These are phyloP conservation scores for Harringtonia aguacate DNA, from an alignment of 2,329 filamentous ascomycete genomes.

Conservation along the genomic window DNA sequence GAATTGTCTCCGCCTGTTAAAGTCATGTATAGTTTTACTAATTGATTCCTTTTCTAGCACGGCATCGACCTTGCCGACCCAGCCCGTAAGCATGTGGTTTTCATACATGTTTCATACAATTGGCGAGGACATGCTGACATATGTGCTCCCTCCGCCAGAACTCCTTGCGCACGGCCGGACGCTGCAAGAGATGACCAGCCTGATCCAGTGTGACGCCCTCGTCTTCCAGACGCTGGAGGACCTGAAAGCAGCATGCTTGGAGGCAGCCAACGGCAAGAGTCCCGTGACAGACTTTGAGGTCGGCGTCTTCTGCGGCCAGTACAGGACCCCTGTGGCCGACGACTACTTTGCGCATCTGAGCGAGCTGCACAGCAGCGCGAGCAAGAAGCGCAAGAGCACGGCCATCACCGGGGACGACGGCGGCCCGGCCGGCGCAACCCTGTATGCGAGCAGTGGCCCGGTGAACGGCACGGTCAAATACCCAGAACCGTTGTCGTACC, in stretches of 20 bases:
- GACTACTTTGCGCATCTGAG: constrained; percentile 78
- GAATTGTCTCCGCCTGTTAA: too few relatives aligned
- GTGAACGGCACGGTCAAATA: constrained; percentile 40
- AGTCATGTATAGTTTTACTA: background rate
- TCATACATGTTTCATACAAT: background rate
- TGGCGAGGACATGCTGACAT: background rate
- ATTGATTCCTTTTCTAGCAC: constrained; percentile 11
- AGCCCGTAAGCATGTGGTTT: background rate
- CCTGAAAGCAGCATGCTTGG: constrained; percentile 65
- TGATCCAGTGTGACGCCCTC: constrained; percentile 40
- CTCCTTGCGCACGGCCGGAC: constrained; percentile 19
- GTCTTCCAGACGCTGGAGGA: constrained; percentile 55
- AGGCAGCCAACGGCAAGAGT: constrained; percentile 48
- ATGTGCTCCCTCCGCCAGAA: constrained; percentile 1
- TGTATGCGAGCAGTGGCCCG: constrained; percentile 27
- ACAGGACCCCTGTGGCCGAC: constrained; percentile 68
- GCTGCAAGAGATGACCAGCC: constrained; percentile 27
- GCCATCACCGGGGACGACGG: constrained; percentile 1
- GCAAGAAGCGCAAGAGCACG: constrained; percentile 33
- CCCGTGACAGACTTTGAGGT: constrained; percentile 58
- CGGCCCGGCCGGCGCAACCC: constrained; percentile 2
- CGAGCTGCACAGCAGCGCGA: constrained; percentile 37
- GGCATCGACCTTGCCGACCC: constrained; percentile 36
- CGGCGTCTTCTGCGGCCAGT: constrained; percentile 83
- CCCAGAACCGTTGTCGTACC: background rate